A percentile compares a stretch with the other conserved stretches of the same genome.
Conservation (phyloP, 257 asterid genomes). For the Solanum chiquidenum region DNA sequence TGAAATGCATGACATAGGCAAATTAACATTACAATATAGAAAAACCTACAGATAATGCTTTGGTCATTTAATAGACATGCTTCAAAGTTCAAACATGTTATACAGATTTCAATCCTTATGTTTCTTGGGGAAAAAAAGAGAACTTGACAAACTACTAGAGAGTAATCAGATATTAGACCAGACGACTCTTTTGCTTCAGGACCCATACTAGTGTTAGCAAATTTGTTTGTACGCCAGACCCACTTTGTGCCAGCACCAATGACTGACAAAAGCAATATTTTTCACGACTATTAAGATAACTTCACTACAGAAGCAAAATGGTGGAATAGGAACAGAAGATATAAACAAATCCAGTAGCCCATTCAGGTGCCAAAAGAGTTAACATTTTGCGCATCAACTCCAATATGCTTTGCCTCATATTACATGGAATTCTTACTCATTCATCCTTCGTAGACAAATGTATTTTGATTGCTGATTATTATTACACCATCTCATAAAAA, state of each 20-base stretch:
- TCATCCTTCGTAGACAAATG: not conserved
- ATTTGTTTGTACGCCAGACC: not conserved
- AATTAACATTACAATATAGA: not conserved
- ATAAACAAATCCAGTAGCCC: not conserved
- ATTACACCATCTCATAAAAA: not conserved
- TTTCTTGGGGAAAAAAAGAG: not conserved
- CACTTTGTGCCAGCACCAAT: not conserved
- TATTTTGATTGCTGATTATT: not conserved
- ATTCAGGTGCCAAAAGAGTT: not conserved
- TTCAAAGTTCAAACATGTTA: not conserved
- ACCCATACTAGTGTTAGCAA: not conserved
- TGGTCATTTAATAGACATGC: not conserved
- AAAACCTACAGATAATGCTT: not conserved
- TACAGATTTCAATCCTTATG: not conserved
- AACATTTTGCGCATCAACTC: not conserved
- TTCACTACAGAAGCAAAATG: not conserved
- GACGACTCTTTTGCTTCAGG: not conserved
- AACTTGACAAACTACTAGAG: not conserved
- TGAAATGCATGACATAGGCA: not conserved
- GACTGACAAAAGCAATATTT: not conserved
- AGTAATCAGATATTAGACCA: not conserved
- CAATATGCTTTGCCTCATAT: not conserved
- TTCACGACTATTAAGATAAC: not conserved
- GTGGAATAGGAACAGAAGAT: not conserved
- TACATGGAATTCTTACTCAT: not conserved